Evolutionary conservation across 345 rosid species (phyloP).

Genomic region (Melaleuca quinquenervia): DNA sequence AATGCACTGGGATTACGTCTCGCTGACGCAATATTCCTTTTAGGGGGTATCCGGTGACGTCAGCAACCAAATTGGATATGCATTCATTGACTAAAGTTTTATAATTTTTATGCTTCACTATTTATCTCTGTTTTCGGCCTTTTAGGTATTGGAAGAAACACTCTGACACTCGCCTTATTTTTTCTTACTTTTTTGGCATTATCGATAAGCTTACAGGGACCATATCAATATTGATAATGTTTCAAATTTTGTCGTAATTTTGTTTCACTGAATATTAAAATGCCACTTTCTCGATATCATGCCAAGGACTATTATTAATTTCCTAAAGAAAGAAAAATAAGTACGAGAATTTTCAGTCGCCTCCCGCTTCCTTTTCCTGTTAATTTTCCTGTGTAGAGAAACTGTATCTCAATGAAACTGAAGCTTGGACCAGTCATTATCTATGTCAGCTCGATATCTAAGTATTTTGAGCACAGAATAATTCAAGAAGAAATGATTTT

Average conservation of each 20-base stretch:
- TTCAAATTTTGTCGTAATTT: too few species aligned
- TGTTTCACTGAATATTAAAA: too few species aligned
- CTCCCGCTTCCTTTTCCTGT: not conserved
- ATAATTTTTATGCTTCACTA: not conserved
- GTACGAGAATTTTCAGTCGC: not conserved
- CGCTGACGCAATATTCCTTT: not conserved
- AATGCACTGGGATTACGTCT: not conserved
- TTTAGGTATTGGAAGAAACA: not conserved
- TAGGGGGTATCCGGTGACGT: not conserved
- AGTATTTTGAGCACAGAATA: not conserved
- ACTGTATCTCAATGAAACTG: not conserved
- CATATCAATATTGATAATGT: not conserved
- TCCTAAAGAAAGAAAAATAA: not conserved
- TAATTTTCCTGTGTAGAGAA: not conserved
- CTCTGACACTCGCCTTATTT: not conserved
- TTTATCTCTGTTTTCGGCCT: not conserved
- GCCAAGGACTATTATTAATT: not conserved
- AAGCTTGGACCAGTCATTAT: not conserved
- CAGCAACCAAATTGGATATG: not conserved
- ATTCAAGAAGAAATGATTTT: not conserved
- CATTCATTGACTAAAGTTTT: not conserved
- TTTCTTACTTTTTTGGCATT: not conserved
- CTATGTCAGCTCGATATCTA: not conserved
- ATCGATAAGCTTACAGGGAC: not conserved
- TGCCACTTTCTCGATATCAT: not conserved